Conservation (phyloP, 2,329 filamentous ascomycete genomes). For the Tolypocladium capitatum region DNA sequence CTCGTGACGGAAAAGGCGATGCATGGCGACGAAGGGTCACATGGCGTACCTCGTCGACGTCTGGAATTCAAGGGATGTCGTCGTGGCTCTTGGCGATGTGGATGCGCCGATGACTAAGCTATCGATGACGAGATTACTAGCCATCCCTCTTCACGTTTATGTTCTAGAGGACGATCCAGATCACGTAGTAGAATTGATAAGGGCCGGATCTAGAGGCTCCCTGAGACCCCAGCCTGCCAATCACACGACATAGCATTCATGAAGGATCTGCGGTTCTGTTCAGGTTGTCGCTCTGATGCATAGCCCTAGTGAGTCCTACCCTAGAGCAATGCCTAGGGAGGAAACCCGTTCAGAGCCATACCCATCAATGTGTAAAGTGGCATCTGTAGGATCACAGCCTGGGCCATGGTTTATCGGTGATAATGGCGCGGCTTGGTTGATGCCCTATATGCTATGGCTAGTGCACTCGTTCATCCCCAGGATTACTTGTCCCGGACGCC, state of each 20-base stretch:
- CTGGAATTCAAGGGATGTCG: constrained; percentile 6
- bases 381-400: neutral
- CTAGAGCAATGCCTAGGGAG: no score
- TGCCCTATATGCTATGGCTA: no score
- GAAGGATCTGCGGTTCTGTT: no score
- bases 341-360: no score
- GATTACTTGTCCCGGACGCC: no score
- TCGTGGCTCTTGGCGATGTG: neutral
- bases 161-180: neutral
- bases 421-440: neutral
- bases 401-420: neutral
- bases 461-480: no score
- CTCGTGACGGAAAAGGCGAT: neutral
- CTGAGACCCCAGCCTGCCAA: neutral
- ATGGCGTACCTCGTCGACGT: neutral
- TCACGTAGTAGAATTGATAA: neutral
- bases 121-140: neutral
- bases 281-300: no score
- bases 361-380: no score
- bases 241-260: no score
- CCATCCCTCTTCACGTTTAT: neutral
- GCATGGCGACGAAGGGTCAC: neutral
- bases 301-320: no score
- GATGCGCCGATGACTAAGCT: neutral
- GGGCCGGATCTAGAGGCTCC: neutral